Percentiles rank a stretch among this genome's conserved stretches.
These are phyloP conservation scores for Cyclotella sp. DNA, from an alignment of 108 stramenopile species.

Conservation along the genomic window DNA sequence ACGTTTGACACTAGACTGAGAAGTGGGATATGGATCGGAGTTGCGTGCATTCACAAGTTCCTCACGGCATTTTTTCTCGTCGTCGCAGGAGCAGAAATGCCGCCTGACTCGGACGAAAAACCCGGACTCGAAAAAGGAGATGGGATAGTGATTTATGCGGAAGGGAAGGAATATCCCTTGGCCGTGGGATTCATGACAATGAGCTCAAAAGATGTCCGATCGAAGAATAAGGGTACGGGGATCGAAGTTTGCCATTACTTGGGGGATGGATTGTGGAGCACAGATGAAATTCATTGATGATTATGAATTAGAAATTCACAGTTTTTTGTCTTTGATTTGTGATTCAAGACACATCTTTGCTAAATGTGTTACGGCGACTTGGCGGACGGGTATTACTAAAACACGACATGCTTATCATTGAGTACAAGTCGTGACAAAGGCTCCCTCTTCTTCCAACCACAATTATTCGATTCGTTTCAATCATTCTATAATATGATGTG, in stretches of 20 bases:
- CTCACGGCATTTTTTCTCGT: neutral
- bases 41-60: neutral
- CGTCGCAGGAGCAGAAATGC: slow-evolving; percentile 72
- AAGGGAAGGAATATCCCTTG: slow-evolving; percentile 93
- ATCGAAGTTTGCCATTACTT: slow-evolving; percentile 92
- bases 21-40: neutral
- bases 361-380: neutral
- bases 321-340: neutral
- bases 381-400: too few relatives aligned
- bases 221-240: slow-evolving; percentile 92
- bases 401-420: too few relatives aligned
- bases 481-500: too few relatives aligned
- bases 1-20: too few relatives aligned
- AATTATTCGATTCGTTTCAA: too few relatives aligned
- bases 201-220: slow-evolving; percentile 52
- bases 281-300: slow-evolving; percentile 64
- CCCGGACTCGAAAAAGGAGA: slow-evolving; percentile 76
- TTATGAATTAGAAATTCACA: neutral
- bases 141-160: slow-evolving; percentile 90
- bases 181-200: slow-evolving; percentile 93
- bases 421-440: too few relatives aligned
- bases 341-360: neutral
- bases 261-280: slow-evolving; percentile 90
- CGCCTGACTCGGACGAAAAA: slow-evolving; percentile 69
- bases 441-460: too few relatives aligned